Percentiles rank a stretch among this genome's conserved stretches.
Conservation (phyloP, 169 alveolate species). For the Plasmodium adleri region DNA sequence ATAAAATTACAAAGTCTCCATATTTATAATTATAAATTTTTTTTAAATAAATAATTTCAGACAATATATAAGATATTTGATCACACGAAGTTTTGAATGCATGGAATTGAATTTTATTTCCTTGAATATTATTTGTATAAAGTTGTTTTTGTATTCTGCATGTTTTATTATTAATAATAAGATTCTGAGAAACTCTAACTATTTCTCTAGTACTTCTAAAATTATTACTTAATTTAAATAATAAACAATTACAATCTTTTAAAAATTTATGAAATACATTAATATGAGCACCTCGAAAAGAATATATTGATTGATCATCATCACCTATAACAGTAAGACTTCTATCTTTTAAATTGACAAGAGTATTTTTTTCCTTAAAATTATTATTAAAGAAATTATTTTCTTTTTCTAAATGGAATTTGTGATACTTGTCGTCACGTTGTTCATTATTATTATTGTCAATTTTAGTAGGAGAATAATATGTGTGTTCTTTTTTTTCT, state of each 20-base stretch:
- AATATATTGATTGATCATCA: constrained; percentile 87
- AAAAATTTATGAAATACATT: constrained; percentile 78
- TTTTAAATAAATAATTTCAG: constrained; percentile 71
- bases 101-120: constrained; percentile 73
- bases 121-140: constrained; percentile 72
- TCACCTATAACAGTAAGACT: constrained; percentile 88
- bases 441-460: background rate
- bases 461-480: background rate
- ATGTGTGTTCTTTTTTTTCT: no score
- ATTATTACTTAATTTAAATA: constrained; percentile 74
- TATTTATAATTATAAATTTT: constrained; percentile 78
- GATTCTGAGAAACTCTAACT: constrained; percentile 59
- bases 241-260: constrained; percentile 33
- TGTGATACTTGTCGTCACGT: background rate
- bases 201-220: constrained; percentile 83
- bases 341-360: background rate
- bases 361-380: background rate
- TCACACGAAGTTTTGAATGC: constrained; percentile 77
- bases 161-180: constrained; percentile 71
- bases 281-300: constrained; percentile 87
- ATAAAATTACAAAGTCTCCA: constrained; percentile 85
- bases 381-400: background rate
- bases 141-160: constrained; percentile 77
- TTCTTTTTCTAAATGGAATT: background rate
- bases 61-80: constrained; percentile 79